A percentile compares a stretch with the other conserved stretches of the same genome.
Evolutionary conservation across 345 rosid genomes (phyloP).

Genomic region (Citrus unshiu): DNA sequence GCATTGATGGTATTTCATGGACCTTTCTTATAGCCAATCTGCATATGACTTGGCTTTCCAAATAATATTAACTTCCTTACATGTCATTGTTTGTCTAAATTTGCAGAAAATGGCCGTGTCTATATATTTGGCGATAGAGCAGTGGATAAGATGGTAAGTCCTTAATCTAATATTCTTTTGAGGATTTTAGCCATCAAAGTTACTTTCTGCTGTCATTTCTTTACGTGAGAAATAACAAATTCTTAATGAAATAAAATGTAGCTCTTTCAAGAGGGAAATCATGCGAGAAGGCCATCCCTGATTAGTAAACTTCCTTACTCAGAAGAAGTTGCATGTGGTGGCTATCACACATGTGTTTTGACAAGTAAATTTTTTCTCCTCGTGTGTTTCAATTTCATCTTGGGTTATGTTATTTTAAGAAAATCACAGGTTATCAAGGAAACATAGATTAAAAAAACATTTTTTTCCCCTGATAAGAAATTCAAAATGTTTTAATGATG

Average conservation of each 20-base stretch:
- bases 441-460: not conserved
- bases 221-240: not conserved
- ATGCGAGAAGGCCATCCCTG: constrained; percentile 55
- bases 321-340: constrained; percentile 85
- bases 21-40: constrained; percentile 10
- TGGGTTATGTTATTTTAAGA: not conserved
- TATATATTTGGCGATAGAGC: constrained; percentile 81
- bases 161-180: constrained; percentile 3
- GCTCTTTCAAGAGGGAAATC: constrained; percentile 54
- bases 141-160: constrained; percentile 45
- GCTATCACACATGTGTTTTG: constrained; percentile 84
- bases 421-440: not conserved
- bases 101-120: constrained; percentile 74
- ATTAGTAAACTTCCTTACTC: constrained; percentile 56
- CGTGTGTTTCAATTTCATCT: not conserved
- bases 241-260: constrained; percentile 22
- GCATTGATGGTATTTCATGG: constrained; percentile 62
- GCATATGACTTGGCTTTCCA: not conserved
- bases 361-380: constrained; percentile 46
- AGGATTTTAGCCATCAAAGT: constrained; percentile 4
- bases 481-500: too few species aligned
- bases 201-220: not conserved
- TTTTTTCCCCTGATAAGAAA: not conserved
- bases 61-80: not conserved
- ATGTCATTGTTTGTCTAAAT: constrained; percentile 15